phyloP scores from a whole-genome alignment of 371 early-diverging fungal genomes.

The Mucor irregularis region DNA sequence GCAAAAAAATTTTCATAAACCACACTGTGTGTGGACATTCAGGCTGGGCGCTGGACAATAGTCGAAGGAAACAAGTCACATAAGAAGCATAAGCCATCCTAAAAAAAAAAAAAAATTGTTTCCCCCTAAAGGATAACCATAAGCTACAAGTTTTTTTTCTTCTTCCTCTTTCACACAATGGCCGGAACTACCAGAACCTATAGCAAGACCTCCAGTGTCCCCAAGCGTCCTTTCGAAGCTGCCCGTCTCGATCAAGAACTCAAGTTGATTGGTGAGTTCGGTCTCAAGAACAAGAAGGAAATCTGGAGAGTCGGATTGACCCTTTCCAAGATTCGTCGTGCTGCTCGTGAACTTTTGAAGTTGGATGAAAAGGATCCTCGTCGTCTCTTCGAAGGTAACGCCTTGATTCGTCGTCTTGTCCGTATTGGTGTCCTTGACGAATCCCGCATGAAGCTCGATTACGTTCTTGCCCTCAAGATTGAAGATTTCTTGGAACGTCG shows the following conservation, averaged over 20 bases:
- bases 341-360: conserved; percentile 99
- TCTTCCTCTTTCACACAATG: conserved; percentile 34
- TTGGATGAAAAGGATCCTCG: conserved; percentile 97
- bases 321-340: conserved; percentile 99
- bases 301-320: conserved; percentile 98
- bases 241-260: conserved; percentile 99
- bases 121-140: too few species aligned
- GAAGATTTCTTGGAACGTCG: conserved; percentile 99
- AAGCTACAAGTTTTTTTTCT: conserved; percentile 1
- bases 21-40: too few species aligned
- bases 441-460: conserved; percentile 97
- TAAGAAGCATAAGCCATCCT: conserved; percentile 9
- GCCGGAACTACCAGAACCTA: conserved; percentile 57
- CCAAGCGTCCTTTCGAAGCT: conserved; percentile 98
- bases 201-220: conserved; percentile 98
- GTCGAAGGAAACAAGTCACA: conserved; percentile 3
- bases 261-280: conserved; percentile 98
- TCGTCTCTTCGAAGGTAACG: conserved; percentile 99
- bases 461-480: conserved; percentile 97
- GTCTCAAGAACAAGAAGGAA: conserved; percentile 99
- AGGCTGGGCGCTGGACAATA: not conserved
- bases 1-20: conserved; percentile 4
- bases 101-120: not conserved
- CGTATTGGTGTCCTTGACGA: conserved; percentile 98
- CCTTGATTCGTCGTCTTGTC: conserved; percentile 97